phyloP scores from a whole-genome alignment of 2,329 filamentous ascomycete species.

The Daldinia sp. region DNA sequence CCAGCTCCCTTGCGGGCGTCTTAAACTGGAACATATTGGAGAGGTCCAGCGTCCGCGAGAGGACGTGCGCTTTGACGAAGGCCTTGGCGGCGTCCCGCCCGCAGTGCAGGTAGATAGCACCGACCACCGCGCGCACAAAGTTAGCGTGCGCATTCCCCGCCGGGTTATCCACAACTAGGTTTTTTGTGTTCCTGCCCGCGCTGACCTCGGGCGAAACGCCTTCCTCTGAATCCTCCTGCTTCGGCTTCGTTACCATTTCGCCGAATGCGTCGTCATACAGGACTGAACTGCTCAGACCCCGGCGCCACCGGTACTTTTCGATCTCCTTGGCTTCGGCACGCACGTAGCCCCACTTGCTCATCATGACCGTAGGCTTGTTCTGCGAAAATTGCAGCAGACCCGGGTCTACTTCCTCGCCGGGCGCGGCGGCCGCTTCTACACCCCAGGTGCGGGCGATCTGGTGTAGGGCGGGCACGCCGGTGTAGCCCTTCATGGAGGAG shows the following conservation, averaged over 20 bases:
- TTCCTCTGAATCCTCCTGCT: constrained; percentile 24
- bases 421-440: constrained; percentile 84
- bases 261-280: constrained; percentile 88
- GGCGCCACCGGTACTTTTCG: constrained; percentile 64
- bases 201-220: constrained; percentile 36
- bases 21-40: constrained; percentile 83
- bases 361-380: constrained; percentile 54
- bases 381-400: constrained; percentile 83
- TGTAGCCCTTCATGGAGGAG: constrained; percentile 84
- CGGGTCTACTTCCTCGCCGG: constrained; percentile 90
- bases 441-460: constrained; percentile 87
- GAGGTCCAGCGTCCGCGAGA: constrained; percentile 80
- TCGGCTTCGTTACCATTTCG: constrained; percentile 57
- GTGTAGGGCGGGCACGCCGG: constrained; percentile 77
- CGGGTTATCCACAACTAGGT: constrained; percentile 37
- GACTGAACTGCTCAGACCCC: constrained; percentile 78
- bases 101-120: constrained; percentile 84
- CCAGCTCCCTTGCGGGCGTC: constrained; percentile 83
- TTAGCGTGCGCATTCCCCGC: constrained; percentile 66
- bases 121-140: constrained; percentile 85
- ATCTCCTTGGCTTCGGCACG: constrained; percentile 59
- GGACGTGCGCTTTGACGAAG: constrained; percentile 85
- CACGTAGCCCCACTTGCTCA: constrained; percentile 60
- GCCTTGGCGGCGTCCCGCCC: constrained; percentile 80
- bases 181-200: constrained; percentile 36